phyloP scores from a whole-genome alignment of 768 basidiomycete genomes.

The Boletellus ananas region DNA sequence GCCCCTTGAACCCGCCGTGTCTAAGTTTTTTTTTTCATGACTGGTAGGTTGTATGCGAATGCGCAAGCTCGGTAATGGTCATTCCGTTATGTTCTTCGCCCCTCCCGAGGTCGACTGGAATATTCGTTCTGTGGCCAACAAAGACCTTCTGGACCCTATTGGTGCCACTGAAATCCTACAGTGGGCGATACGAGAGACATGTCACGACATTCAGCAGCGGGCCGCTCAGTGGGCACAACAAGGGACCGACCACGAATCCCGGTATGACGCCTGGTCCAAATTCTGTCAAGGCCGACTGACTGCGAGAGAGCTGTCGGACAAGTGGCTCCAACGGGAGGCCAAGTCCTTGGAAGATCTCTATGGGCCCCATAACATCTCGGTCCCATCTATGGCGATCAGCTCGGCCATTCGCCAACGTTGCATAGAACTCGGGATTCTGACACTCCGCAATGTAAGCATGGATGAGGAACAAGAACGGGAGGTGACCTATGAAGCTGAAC shows the following conservation, averaged over 20 bases:
- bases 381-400: background rate
- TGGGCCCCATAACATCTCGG: slow-evolving; percentile 3
- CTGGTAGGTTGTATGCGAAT: slow-evolving; percentile 50
- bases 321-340: slow-evolving; percentile 42
- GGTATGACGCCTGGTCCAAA: slow-evolving; percentile 22
- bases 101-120: slow-evolving; percentile 39
- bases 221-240: slow-evolving; percentile 44
- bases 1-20: too few species aligned
- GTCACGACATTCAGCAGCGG: slow-evolving; percentile 36
- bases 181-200: slow-evolving; percentile 46
- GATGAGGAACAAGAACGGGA: slow-evolving; percentile 48
- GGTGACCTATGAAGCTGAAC: slow-evolving; percentile 39
- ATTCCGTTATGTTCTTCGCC: slow-evolving; percentile 47
- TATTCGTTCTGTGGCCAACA: slow-evolving; percentile 31
- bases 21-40: background rate
- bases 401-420: slow-evolving; percentile 25
- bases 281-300: slow-evolving; percentile 9
- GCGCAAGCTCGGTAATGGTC: slow-evolving; percentile 45
- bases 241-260: slow-evolving; percentile 34
- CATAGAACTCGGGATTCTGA: slow-evolving; percentile 24
- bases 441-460: slow-evolving; percentile 19
- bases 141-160: background rate
- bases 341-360: slow-evolving; percentile 37
- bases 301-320: slow-evolving; percentile 3
- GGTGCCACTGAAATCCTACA: slow-evolving; percentile 35